Evolutionary conservation across 371 early-diverging fungal genomes (phyloP), one percentile per base, ranked within the genome.

Genomic region (Apophysomyces variabilis): DNA sequence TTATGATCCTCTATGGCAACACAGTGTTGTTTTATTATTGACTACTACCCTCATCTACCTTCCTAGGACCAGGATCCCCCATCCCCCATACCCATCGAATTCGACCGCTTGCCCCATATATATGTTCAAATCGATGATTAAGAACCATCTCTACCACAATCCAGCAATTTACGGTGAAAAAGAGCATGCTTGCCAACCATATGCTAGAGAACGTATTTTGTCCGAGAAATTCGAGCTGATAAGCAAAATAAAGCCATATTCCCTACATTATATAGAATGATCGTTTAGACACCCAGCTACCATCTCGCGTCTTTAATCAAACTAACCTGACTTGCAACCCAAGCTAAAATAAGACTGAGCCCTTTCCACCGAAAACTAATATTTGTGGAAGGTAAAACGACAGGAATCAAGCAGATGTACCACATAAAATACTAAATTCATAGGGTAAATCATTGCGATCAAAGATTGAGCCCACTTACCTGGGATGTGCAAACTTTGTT

Each of bases 401-500:
- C 70, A 14, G 99, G 99, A 13, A 97, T 75, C 18, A 96, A 85
- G 74, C 94, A 94, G 7, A 97, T 85, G 73, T 97, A 98, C 99
- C 99, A 98, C 96, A 98, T 96, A 69, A 98, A 98, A 67, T 98
- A 98, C 94, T 94, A 73, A 1, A 5, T 50, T 4, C n/a, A 11
- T 7, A 38, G 26, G 26, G 45, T 47, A 11, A 39, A 58, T 18
- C 12, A 45, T 54, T n/a, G 5, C 14, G 18, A 26, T 39, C 12
- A 64, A 8, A 11, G 47, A n/a, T 11, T 64, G 6, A 60, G 44
- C 4, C 38, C 18, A 38, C 59, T 70, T 82, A 93, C 95, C 90
- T 98, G 98, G n/a, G 96, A 93, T 0, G 99, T 99, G 71, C 92
- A 93, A 43, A 99, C 99, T 79, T 98, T 98, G 85, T 99, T 98